These are phyloP conservation scores for Colletotrichum sp. DNA, from an alignment of 2,329 filamentous ascomycete species.

Conservation along the genomic window DNA sequence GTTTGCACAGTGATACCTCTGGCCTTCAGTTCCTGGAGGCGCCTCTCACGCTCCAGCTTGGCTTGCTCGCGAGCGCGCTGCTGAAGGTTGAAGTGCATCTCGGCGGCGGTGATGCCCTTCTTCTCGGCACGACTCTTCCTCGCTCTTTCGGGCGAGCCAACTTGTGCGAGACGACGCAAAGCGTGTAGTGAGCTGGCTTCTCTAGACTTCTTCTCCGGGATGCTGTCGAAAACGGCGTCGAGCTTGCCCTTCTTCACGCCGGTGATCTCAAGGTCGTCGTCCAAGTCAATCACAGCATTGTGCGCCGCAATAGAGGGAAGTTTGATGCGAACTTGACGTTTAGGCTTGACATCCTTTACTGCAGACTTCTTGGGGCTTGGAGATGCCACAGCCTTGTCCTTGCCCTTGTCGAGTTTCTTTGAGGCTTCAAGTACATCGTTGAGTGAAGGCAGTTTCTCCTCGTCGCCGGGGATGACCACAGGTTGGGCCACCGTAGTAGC, in stretches of 20 bases:
- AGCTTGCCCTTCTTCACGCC: constrained; percentile 55
- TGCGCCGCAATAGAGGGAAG: constrained; percentile 47
- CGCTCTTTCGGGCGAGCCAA: constrained; percentile 66
- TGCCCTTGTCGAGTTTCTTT: constrained; percentile 57
- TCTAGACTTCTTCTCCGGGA: constrained; percentile 66
- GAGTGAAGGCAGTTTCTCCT: constrained; percentile 41
- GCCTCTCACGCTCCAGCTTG: constrained; percentile 75
- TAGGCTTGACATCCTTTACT: constrained; percentile 34
- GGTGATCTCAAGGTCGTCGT: constrained; percentile 70
- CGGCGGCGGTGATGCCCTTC: constrained; percentile 67
- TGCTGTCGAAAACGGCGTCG: constrained; percentile 71
- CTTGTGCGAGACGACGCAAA: constrained; percentile 76
- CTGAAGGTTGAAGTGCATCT: constrained; percentile 72
- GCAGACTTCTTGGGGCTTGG: constrained; percentile 14
- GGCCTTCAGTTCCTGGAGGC: constrained; percentile 76
- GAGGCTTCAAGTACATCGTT: constrained; percentile 37
- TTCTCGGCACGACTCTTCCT: constrained; percentile 47
- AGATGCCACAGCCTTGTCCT: constrained; percentile 40
- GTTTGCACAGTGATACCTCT: constrained; percentile 85
- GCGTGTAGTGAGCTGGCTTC: constrained; percentile 69
- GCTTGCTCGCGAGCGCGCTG: constrained; percentile 82
- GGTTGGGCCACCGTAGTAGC: constrained; percentile 12
- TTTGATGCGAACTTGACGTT: constrained; percentile 57
- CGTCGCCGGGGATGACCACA: constrained; percentile 20
- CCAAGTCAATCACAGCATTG: constrained; percentile 47